A percentile compares a stretch with the other conserved stretches of the same genome.
phyloP scores from a whole-genome alignment of 371 early-diverging fungal genomes.

The Mortierella sp. region DNA sequence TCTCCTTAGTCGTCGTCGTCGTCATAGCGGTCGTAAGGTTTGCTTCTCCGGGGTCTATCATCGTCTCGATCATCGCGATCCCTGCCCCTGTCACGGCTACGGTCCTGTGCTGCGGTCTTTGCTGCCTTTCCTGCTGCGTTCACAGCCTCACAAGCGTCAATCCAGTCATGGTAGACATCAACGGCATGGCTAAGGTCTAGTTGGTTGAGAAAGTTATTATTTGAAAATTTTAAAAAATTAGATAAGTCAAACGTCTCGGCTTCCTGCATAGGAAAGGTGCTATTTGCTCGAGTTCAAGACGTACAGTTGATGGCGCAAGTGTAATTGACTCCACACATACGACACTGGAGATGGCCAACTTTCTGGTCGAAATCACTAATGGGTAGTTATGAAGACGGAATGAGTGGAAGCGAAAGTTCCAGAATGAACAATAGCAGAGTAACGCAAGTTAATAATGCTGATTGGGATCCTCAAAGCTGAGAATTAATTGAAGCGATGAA shows the following conservation, averaged over 20 bases:
- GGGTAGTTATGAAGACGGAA: too few species aligned
- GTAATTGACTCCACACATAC: slow-evolving; percentile 80
- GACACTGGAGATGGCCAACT: slow-evolving; percentile 78
- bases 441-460: neutral
- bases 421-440: neutral
- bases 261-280: too few species aligned
- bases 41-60: slow-evolving; percentile 22
- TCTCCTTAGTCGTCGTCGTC: slow-evolving; percentile 35
- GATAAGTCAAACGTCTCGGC: too few species aligned
- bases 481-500: neutral
- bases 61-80: slow-evolving; percentile 40
- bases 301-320: slow-evolving; percentile 77
- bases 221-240: neutral
- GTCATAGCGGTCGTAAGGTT: slow-evolving; percentile 34
- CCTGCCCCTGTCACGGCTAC: slow-evolving; percentile 37
- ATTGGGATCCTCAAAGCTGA: neutral
- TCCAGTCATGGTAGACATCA: slow-evolving; percentile 90
- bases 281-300: slow-evolving; percentile 11
- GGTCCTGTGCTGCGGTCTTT: slow-evolving; percentile 40
- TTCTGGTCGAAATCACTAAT: slow-evolving; percentile 65
- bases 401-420: neutral
- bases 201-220: neutral
- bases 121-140: slow-evolving; percentile 57
- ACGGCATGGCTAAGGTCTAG: slow-evolving; percentile 80
- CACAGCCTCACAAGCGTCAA: slow-evolving; percentile 84